Evolutionary conservation across 2,329 filamentous ascomycete genomes (phyloP).

Genomic region (Trichoderma koningii): DNA sequence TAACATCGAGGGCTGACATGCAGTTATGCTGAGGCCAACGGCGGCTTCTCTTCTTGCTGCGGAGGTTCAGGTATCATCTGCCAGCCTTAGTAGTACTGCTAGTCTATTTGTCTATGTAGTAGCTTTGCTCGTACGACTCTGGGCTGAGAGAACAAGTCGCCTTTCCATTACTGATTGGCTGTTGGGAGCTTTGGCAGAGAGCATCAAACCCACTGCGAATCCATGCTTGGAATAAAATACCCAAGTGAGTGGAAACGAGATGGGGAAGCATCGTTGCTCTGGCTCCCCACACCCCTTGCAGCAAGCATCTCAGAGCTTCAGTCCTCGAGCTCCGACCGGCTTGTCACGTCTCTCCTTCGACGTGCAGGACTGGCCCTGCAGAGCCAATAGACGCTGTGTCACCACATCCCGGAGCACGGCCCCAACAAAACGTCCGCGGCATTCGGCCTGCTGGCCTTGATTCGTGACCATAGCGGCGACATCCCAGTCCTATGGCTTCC

Average conservation of each 20-base stretch:
- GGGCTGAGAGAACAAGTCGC: background rate
- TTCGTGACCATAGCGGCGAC: constrained; percentile 1
- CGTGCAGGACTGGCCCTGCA: background rate
- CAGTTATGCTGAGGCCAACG: background rate
- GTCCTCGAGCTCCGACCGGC: background rate
- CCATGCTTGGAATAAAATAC: constrained; percentile 1
- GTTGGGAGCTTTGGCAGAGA: constrained; percentile 6
- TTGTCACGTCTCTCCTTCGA: constrained; percentile 4
- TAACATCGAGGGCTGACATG: background rate
- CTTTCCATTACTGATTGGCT: background rate
- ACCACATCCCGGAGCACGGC: constrained; percentile 4
- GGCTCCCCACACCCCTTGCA: constrained; percentile 25
- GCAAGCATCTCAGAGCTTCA: constrained; percentile 17
- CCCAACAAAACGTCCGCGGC: constrained; percentile 24
- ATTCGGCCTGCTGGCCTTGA: constrained; percentile 14
- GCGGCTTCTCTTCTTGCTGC: background rate
- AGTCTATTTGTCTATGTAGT: background rate
- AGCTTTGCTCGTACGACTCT: background rate
- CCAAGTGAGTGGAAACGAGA: constrained; percentile 20
- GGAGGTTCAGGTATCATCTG: too few relatives aligned
- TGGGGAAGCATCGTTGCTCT: constrained; percentile 2
- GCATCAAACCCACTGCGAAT: constrained; percentile 17
- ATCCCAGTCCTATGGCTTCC: constrained; percentile 5
- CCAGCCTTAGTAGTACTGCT: background rate
- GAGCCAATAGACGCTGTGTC: constrained; percentile 8